Percentiles rank a stretch among this genome's conserved stretches.
These are phyloP conservation scores for Guadua angustifolia DNA, from an alignment of 176 grass and related monocot genomes.

Conservation along the genomic window DNA sequence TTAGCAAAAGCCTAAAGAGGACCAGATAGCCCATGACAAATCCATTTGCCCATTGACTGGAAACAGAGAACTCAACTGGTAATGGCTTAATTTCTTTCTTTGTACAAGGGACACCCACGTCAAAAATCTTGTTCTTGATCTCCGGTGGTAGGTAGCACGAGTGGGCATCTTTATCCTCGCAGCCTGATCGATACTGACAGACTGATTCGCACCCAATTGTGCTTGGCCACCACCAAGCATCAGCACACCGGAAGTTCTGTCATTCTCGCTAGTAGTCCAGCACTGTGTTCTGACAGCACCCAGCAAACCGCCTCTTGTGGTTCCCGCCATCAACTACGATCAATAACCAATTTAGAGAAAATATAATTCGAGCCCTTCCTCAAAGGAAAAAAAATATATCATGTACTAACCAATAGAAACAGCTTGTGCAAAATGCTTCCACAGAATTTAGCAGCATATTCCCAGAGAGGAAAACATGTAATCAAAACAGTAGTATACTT, in stretches of 20 bases:
- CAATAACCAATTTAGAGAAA: neutral
- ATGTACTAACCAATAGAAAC: neutral
- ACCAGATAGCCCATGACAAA: neutral
- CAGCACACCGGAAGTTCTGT: neutral
- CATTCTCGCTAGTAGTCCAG: neutral
- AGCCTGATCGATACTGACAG: neutral
- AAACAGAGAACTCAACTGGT: neutral
- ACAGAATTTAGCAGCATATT: neutral
- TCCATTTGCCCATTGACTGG: neutral
- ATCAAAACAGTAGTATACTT: slow-evolving; percentile 27
- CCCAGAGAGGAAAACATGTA: neutral
- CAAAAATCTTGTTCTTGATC: neutral
- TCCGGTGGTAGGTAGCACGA: neutral
- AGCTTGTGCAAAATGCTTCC: neutral
- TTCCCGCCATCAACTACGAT: neutral
- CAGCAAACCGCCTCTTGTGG: neutral
- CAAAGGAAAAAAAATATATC: neutral
- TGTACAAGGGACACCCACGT: neutral
- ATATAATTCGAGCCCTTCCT: neutral
- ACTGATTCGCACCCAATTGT: neutral
- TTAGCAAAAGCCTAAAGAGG: no score
- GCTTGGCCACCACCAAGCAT: neutral
- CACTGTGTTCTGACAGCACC: neutral
- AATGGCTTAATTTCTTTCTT: neutral
- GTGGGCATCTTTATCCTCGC: neutral